These are phyloP conservation scores for Exophiala sp. DNA, from an alignment of 2,329 filamentous ascomycete genomes.

Conservation along the genomic window DNA sequence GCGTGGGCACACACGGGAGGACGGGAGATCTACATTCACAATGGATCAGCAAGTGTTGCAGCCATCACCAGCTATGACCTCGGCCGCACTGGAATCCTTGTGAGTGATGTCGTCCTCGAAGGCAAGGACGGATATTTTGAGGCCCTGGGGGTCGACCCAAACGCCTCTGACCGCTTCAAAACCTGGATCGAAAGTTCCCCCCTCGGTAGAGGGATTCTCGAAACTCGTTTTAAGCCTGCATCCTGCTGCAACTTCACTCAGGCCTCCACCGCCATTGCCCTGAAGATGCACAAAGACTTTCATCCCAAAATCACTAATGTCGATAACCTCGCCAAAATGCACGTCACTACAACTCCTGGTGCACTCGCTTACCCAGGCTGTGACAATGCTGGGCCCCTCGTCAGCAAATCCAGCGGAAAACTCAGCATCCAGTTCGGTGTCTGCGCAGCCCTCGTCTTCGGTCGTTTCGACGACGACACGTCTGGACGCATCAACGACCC, in stretches of 20 bases:
- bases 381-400: constrained; percentile 2
- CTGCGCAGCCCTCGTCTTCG: neutral
- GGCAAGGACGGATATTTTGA: constrained; percentile 6
- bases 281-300: constrained; percentile 3
- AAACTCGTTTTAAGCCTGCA: constrained; percentile 3
- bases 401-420: constrained; percentile 1
- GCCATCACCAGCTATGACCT: constrained; percentile 6
- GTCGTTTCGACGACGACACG: constrained; percentile 8
- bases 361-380: constrained; percentile 9
- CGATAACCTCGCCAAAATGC: neutral
- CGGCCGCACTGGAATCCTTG: neutral
- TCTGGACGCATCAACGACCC: neutral
- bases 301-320: neutral
- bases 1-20: constrained; percentile 11
- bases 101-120: constrained; percentile 7
- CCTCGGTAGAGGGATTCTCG: neutral
- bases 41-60: neutral
- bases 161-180: neutral
- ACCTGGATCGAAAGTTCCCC: neutral
- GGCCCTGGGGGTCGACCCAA: neutral
- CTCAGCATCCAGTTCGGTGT: constrained; percentile 13
- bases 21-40: constrained; percentile 6
- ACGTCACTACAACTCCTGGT: constrained; percentile 1
- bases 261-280: neutral
- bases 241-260: constrained; percentile 7